phyloP scores from a whole-genome alignment of 2,329 filamentous ascomycete genomes.

The Fusarium torreyae region DNA sequence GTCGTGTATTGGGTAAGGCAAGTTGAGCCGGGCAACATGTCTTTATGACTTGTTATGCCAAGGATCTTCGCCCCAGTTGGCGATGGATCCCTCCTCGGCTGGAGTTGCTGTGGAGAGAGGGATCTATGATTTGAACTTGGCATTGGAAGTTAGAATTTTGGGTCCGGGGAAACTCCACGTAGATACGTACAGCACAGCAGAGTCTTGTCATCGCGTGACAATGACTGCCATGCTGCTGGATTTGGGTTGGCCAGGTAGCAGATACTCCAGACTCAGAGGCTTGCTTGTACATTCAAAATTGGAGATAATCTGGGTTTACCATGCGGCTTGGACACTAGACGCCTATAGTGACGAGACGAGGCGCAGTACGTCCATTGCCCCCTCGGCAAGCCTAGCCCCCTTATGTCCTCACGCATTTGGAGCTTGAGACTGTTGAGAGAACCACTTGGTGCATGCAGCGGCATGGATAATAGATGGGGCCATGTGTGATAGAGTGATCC shows the following conservation, averaged over 20 bases:
- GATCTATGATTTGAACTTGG: background rate
- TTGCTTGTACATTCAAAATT: background rate
- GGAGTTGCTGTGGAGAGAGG: background rate
- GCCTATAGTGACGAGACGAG: background rate
- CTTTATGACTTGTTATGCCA: background rate
- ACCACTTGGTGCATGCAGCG: background rate
- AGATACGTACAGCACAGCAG: no score
- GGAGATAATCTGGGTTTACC: background rate
- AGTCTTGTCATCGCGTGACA: no score
- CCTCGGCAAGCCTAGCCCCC: no score
- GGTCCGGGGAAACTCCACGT: conserved; percentile 2
- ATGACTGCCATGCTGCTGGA: background rate
- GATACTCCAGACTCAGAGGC: no score
- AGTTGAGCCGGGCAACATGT: background rate
- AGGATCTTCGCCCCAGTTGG: background rate
- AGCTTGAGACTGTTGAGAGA: background rate
- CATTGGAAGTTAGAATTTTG: background rate
- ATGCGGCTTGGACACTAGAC: background rate
- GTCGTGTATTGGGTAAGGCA: background rate
- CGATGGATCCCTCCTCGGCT: background rate
- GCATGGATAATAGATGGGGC: background rate
- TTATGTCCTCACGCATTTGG: background rate
- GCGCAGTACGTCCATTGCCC: background rate
- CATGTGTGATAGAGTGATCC: background rate
- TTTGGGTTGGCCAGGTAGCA: background rate